These are phyloP conservation scores for Ophiocordyceps sinensis DNA, from an alignment of 2,329 filamentous ascomycete genomes.

Conservation along the genomic window DNA sequence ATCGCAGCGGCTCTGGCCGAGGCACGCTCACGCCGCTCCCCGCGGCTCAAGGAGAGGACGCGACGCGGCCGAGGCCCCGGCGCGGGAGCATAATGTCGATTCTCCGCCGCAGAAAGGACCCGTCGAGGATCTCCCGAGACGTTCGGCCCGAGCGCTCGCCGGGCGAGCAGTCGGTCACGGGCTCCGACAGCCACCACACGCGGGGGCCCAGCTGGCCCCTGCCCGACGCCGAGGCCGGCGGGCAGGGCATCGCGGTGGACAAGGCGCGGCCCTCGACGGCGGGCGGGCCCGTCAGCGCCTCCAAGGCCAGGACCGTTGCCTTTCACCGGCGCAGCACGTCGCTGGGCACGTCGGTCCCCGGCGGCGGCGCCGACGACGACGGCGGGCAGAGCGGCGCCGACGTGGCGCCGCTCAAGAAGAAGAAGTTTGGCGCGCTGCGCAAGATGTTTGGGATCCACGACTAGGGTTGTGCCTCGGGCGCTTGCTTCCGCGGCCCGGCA, in stretches of 20 bases:
- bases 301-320: conserved; percentile 15
- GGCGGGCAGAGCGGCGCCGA: neutral
- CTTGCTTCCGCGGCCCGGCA: neutral
- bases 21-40: conserved; percentile 13
- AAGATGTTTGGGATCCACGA: conserved; percentile 45
- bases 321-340: conserved; percentile 22
- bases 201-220: conserved; percentile 20
- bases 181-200: conserved; percentile 17
- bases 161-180: conserved; percentile 35
- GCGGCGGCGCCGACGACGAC: neutral
- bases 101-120: conserved; percentile 46
- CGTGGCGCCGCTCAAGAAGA: conserved; percentile 18
- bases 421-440: conserved; percentile 54
- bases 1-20: conserved; percentile 26
- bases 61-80: conserved; percentile 8
- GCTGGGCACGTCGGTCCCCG: conserved; percentile 12
- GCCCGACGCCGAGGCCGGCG: conserved; percentile 12
- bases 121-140: conserved; percentile 40
- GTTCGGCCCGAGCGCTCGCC: conserved; percentile 44
- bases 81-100: conserved; percentile 41
- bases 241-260: conserved; percentile 9
- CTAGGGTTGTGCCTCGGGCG: conserved; percentile 12
- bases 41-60: conserved; percentile 5
- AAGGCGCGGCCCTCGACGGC: conserved; percentile 20
- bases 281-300: conserved; percentile 10